Base-by-base conservation (phyloP, 805 yeast genomes). In the Isabelozyma heimii region DNA sequence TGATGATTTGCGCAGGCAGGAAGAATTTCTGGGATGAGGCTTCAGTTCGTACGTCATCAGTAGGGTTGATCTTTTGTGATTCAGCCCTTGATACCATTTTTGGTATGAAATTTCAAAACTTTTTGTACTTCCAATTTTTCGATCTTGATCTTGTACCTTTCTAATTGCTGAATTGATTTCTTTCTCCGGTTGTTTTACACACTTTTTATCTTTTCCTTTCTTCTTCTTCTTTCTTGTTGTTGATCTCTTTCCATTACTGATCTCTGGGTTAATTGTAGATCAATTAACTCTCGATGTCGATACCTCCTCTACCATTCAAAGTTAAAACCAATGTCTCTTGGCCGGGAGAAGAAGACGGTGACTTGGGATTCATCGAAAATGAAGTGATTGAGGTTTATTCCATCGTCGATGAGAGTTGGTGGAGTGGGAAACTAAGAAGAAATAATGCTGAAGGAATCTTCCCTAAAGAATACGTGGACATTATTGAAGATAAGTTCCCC, bases 361-460 rank as follows among this genome's bases (percentile, higher is more conserved):
- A 94, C 62, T 75, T 94, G 40, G 98, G 98, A 0, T 94, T 94
- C 63, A 79, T 91, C 16, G 98, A 94, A 69, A 96, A 95, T 45
- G 98, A 94, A 62, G 72, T 89, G 45, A 89, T 94, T 57, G 96
- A 90, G 53, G 96, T 94, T 4, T 79, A 84, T 46, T 76, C 83
- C 50, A 71, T 82, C 9, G 89, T 92, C 4, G 96, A 94, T 61
- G 97, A 96, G 15, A 84, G 84, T 59, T 90, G 96, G 95, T 91
- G 92, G 87, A 88, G 83, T 58, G 99, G 99, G 1, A 75, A 78
- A 52, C 77, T 92, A 48, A 71, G 83, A 54, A 77, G 98, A 61
- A 91, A 89, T 67, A 88, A 84, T 52, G 82, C 89, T 56, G 81
- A 83, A 37, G 99, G 99, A 0, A 75, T 82, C 43, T 94, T 94